Conservation (phyloP, 1,284 basidiomycete genomes). For the Vanrija humicola region DNA sequence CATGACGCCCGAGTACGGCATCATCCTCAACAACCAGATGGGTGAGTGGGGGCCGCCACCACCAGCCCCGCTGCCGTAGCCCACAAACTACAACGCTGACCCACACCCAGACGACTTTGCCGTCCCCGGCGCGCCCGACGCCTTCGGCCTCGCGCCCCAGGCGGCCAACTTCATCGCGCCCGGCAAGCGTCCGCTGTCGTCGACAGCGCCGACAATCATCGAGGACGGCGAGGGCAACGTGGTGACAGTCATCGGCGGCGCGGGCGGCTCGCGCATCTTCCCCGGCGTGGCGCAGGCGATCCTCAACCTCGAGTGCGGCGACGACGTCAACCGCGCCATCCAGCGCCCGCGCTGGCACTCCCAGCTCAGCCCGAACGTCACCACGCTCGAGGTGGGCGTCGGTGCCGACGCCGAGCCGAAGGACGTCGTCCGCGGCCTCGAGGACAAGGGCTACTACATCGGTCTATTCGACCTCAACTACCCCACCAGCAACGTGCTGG, state of each 20-base stretch:
- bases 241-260: constrained; percentile 70
- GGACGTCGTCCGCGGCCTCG: constrained; percentile 58
- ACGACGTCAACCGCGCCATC: constrained; percentile 72
- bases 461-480: constrained; percentile 51
- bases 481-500: constrained; percentile 57
- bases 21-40: constrained; percentile 79
- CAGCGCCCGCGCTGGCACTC: constrained; percentile 86
- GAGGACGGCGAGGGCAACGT: constrained; percentile 69
- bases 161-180: constrained; percentile 85
- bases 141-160: constrained; percentile 76
- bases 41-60: too few species aligned
- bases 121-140: constrained; percentile 72
- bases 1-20: constrained; percentile 75
- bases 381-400: constrained; percentile 59
- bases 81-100: too few species aligned
- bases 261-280: constrained; percentile 83
- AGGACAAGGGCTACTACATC: constrained; percentile 65
- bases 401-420: constrained; percentile 53
- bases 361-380: constrained; percentile 68
- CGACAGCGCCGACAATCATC: constrained; percentile 72
- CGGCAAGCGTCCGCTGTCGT: constrained; percentile 78
- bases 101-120: constrained; percentile 69
- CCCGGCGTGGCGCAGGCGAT: constrained; percentile 72
- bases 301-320: constrained; percentile 74
- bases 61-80: too few species aligned